Conservation (phyloP, 768 basidiomycete genomes). For the Mycena galericulata region DNA sequence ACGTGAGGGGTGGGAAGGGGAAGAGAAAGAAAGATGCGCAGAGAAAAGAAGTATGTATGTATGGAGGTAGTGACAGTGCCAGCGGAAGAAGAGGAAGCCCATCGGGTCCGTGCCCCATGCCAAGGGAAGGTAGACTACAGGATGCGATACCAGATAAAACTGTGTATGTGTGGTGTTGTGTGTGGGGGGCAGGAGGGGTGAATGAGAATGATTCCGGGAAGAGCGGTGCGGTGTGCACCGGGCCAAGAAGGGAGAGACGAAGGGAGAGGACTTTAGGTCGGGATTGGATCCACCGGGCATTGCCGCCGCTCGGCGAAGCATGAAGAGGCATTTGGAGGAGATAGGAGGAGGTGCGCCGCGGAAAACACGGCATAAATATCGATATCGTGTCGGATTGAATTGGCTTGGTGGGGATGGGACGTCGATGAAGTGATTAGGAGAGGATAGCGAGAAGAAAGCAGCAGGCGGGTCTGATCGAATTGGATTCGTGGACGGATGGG, state of each 20-base stretch:
- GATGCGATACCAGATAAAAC: not conserved
- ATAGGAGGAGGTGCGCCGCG: not conserved
- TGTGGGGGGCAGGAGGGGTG: not conserved
- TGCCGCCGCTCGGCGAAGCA: too few relatives aligned
- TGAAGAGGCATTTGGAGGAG: too few relatives aligned
- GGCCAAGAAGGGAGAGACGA: not conserved
- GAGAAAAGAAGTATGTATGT: not conserved
- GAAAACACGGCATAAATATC: too few relatives aligned
- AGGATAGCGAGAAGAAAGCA: not conserved
- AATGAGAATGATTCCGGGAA: too few relatives aligned
- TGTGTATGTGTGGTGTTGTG: not conserved
- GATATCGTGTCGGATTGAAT: too few relatives aligned
- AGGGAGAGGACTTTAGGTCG: too few relatives aligned
- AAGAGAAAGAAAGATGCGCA: too few relatives aligned
- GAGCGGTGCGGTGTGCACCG: not conserved
- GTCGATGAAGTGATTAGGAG: not conserved
- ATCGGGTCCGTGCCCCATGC: not conserved
- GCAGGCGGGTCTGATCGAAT: not conserved
- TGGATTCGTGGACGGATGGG: not conserved
- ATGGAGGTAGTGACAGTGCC: not conserved
- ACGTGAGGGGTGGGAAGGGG: too few relatives aligned
- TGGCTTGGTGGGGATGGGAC: not conserved
- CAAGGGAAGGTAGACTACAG: not conserved
- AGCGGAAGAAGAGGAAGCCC: too few relatives aligned
- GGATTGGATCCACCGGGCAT: too few relatives aligned